Conservation (phyloP, 73 alveolate genomes). For the Paramecium sonneborni region DNA sequence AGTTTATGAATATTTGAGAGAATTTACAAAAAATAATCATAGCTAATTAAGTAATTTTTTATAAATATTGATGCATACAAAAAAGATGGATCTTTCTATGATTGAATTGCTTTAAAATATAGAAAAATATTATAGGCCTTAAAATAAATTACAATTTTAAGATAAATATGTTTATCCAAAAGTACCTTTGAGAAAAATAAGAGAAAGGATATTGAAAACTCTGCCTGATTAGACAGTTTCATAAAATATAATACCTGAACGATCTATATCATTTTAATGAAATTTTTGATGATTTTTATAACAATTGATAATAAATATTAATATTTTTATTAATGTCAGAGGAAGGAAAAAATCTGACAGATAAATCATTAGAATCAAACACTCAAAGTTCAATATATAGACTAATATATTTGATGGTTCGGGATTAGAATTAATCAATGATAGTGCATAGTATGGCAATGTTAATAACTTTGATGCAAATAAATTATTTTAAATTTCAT, state of each 20-base stretch:
- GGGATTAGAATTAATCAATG: not conserved
- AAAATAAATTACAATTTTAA: not conserved
- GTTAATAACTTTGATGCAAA: not conserved
- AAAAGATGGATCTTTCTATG: not conserved
- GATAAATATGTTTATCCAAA: not conserved
- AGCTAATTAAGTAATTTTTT: not conserved
- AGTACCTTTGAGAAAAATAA: not conserved
- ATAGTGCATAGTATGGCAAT: not conserved
- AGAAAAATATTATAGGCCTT: not conserved
- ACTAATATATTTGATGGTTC: not conserved
- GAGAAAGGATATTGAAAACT: not conserved
- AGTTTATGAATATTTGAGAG: not conserved
- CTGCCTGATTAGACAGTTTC: not conserved
- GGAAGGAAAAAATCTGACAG: not conserved
- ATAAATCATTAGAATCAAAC: not conserved
- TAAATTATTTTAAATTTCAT: slow-evolving; percentile 1
- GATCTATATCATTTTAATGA: not conserved
- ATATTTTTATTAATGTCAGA: slow-evolving; percentile 16
- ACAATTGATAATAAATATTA: not conserved
- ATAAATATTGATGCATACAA: not conserved
- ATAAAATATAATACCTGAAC: not conserved
- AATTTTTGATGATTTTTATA: not conserved
- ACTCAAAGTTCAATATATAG: not conserved
- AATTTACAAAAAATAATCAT: not conserved
- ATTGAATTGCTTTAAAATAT: not conserved